Conservation (phyloP, 2,329 filamentous ascomycete species). For the Aspergillus latus region DNA sequence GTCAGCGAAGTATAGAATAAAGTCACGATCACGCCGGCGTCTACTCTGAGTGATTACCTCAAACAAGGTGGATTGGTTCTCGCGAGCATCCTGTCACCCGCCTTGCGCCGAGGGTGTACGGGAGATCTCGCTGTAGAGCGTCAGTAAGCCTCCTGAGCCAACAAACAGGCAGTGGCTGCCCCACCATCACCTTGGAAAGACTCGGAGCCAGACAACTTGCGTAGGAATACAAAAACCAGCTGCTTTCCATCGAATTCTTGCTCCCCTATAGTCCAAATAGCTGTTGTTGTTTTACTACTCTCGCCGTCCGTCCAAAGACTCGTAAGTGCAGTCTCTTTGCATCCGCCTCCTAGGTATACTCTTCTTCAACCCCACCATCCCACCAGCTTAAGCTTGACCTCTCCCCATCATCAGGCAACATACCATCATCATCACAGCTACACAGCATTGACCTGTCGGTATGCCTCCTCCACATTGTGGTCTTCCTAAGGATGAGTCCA, state of each 20-base stretch:
- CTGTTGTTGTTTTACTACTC: constrained; percentile 11
- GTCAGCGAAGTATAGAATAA: background rate
- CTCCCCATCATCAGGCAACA: constrained; percentile 4
- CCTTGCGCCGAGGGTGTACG: constrained; percentile 37
- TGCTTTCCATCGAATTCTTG: constrained; percentile 9
- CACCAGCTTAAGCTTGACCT: constrained; percentile 11
- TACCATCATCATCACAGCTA: constrained; percentile 2
- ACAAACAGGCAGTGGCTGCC: constrained; percentile 28
- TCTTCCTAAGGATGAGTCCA: constrained; percentile 3
- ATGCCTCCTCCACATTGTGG: constrained; percentile 1
- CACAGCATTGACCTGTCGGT: constrained; percentile 5
- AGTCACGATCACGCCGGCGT: background rate
- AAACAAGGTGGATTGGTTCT: constrained; percentile 11
- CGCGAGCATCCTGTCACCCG: constrained; percentile 18
- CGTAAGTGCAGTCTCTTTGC: constrained; percentile 7
- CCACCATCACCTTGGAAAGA: constrained; percentile 41
- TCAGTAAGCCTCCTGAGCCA: constrained; percentile 27
- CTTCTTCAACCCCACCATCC: constrained; percentile 14
- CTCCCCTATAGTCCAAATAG: background rate
- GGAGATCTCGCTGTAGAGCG: constrained; percentile 39
- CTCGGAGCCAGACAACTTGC: constrained; percentile 33
- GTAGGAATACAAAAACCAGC: constrained; percentile 20
- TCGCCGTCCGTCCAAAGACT: constrained; percentile 6
- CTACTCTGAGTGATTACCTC: background rate
- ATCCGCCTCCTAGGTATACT: background rate